Evolutionary conservation across 2,329 filamentous ascomycete species (phyloP).

Genomic region (Bipolaris sorokiniana): DNA sequence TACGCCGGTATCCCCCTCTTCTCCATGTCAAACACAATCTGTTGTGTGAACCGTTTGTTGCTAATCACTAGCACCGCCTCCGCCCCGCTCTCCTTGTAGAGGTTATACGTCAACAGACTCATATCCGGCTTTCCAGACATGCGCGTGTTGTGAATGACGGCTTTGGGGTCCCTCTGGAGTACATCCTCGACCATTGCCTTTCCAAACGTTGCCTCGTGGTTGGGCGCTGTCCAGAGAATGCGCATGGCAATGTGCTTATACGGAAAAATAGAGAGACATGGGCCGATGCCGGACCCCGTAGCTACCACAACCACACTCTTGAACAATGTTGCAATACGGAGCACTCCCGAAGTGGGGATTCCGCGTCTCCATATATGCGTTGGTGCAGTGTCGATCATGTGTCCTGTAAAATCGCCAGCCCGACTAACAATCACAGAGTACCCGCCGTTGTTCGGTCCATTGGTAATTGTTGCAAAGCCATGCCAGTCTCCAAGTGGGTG

Average conservation of each 20-base stretch:
- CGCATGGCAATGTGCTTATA: conserved; percentile 57
- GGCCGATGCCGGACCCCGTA: conserved; percentile 49
- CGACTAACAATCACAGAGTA: conserved; percentile 47
- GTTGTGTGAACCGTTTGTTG: conserved; percentile 70
- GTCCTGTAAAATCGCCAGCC: conserved; percentile 49
- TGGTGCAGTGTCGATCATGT: conserved; percentile 41
- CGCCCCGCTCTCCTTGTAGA: conserved; percentile 58
- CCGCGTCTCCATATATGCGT: conserved; percentile 48
- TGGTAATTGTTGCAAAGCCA: conserved; percentile 51
- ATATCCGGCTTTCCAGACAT: conserved; percentile 68
- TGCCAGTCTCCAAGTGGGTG: conserved; percentile 47
- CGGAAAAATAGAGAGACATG: conserved; percentile 61
- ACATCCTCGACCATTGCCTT: conserved; percentile 65
- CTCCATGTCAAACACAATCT: conserved; percentile 73
- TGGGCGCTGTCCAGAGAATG: conserved; percentile 73
- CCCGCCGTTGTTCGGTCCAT: conserved; percentile 33
- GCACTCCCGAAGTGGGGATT: conserved; percentile 45
- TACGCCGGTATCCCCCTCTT: conserved; percentile 69
- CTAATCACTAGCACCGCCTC: conserved; percentile 77
- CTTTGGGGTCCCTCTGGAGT: conserved; percentile 64
- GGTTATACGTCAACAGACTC: conserved; percentile 61
- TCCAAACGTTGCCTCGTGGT: conserved; percentile 70
- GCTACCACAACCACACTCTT: conserved; percentile 46
- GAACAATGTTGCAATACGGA: conserved; percentile 48
- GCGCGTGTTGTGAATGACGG: conserved; percentile 72